Base-by-base conservation (phyloP, 306 rosid species). In the Malus asiatica region DNA sequence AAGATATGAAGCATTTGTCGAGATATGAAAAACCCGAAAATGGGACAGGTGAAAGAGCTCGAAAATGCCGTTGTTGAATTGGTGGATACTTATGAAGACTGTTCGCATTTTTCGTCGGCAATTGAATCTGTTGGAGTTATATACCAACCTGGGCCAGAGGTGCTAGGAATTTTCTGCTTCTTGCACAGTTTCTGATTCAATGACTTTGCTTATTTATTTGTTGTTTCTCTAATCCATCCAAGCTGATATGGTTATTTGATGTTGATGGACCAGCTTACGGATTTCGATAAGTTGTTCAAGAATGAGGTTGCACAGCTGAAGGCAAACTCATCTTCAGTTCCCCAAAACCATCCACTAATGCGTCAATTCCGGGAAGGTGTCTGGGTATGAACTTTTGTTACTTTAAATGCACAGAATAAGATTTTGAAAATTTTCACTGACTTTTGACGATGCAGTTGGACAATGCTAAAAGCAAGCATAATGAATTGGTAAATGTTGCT, bases 351-450 rank as follows among this genome's bases (percentile, higher is more conserved):
- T 74, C 66, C 86, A 65, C 55, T 90, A 32, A 23, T 86, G 42
- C 96, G 91, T 72, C 91, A 92, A 76, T 95, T 90, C 76, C 86
- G 83, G 86, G 93, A 95, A 83, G 97, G 96, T 78, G 82, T 95
- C 20, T 95, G 99, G 99, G 99, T 95, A 90, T 83, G 86, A 75
- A 75, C 27, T 33, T 64, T 30, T 44, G 58, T 74, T 76, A 53
- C 15, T 70, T 22, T 6, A 23, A 64, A 78, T 23, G 68, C 62
- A 22, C 23, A 52, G 38, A 35, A 18, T 63, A 62, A 62, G 38
- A 18, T 27, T 15, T 70, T 46, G 18, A 57, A 55, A 53, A 6
- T 14, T 57, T 38, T 35, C 2, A 16, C 23, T 58, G 11, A 4
- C 13, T 30, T 58, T n/a, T 12, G 19, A 59, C 10, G 18, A 35